phyloP scores from a whole-genome alignment of 176 grass and related monocot genomes.

The Musa troglodytarum region DNA sequence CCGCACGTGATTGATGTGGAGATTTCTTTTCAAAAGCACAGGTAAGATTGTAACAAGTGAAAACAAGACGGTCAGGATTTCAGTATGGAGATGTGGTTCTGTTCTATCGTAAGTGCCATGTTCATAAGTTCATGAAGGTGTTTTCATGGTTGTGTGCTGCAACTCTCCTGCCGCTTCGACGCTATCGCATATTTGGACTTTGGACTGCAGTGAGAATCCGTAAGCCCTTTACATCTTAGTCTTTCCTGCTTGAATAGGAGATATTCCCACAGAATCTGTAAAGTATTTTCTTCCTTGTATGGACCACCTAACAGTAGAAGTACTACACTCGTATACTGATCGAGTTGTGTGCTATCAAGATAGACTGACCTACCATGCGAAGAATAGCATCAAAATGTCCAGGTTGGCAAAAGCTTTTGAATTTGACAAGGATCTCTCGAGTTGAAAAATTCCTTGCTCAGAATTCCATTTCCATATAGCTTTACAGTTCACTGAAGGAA shows the following conservation, averaged over 20 bases:
- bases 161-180: too few relatives aligned
- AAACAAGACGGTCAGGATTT: not conserved
- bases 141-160: not conserved
- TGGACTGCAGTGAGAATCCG: too few relatives aligned
- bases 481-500: not conserved
- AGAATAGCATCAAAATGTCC: conserved; percentile 19
- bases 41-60: not conserved
- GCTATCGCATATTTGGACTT: too few relatives aligned
- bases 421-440: conserved; percentile 8
- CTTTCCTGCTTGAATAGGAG: not conserved
- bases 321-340: conserved; percentile 5
- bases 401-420: not conserved
- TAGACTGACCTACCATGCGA: not conserved
- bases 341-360: not conserved
- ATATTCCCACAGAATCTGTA: not conserved
- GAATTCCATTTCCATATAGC: not conserved
- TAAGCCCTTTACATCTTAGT: not conserved
- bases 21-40: not conserved
- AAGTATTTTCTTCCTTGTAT: not conserved
- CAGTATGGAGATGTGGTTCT: not conserved
- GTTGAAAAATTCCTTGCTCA: not conserved
- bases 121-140: not conserved
- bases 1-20: too few relatives aligned
- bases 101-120: not conserved
- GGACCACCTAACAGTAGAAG: not conserved